Base-by-base conservation (phyloP, 495 filamentous ascomycete genomes). In the Cercophora newfieldiana region DNA sequence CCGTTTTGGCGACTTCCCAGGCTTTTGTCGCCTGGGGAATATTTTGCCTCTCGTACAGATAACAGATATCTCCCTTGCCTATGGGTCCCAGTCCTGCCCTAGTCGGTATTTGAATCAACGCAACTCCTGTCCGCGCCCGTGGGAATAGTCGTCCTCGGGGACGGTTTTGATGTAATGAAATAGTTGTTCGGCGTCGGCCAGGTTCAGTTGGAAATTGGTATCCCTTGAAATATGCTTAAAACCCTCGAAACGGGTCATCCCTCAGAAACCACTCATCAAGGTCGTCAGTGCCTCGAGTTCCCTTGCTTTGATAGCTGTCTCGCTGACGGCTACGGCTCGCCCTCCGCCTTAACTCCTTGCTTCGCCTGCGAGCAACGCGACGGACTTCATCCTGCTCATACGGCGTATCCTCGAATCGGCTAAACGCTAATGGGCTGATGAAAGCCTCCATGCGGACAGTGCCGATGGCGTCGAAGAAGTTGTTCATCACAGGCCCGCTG, bases 371-470 rank as follows among this genome's bases (percentile, higher is more conserved):
- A 5, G 74, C 73, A 6, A 71, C 68, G 53, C 74, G 68, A 26
- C 77, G 76, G 61, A 78, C 76, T 56, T 84, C 82, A 26, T 85
- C 81, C 26, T 78, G 72, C 61, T 83, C 80, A 64, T 81, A 77
- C 31, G 77, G 77, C 48, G 79, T 77, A 22, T 83, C 82, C 4
- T 81, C 77, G 49, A 80, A 77, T 7, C 71, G 75, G 0, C 71
- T 69, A 51, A 81, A 77, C 7, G 77, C 75, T 16, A 86, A 73
- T 16, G 86, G 85, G 63, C 87, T 88, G 60, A 94, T 90, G 72
- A 99, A 99, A 0, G 95, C 95, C 76, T 98, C 95, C 95, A 99
- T 99, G 29, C 95, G 87, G 48, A 99, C 87, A 10, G 93, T 97
- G 18, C 95, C 95, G 29, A 96, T 90, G 0, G 90, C 88, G 48